phyloP scores from a whole-genome alignment of 2,329 filamentous ascomycete genomes.

The Sclerotinia glacialis region DNA sequence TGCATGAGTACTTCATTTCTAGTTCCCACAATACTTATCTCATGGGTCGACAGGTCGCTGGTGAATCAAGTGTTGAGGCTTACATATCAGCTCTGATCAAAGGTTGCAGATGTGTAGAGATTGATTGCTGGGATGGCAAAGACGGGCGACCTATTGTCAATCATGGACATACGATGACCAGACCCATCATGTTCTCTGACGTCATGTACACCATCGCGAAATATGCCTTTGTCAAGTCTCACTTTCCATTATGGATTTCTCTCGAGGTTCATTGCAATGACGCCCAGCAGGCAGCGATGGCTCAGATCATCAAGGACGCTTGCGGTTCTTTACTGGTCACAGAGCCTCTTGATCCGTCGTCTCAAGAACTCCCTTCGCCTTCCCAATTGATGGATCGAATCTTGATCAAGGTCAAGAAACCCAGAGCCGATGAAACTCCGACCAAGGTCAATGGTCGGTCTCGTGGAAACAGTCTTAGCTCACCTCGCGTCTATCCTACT shows the following conservation, averaged over 20 bases:
- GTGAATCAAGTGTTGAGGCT: slow-evolving; percentile 88
- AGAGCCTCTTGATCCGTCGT: slow-evolving; percentile 67
- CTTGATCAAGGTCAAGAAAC: slow-evolving; percentile 91
- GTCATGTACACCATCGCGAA: slow-evolving; percentile 91
- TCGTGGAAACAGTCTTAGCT: slow-evolving; percentile 71
- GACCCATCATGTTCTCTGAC: slow-evolving; percentile 82
- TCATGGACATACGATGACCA: slow-evolving; percentile 87
- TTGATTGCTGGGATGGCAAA: slow-evolving; percentile 95
- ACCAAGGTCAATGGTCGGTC: slow-evolving; percentile 50
- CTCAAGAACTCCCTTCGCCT: slow-evolving; percentile 73
- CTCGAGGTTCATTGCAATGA: slow-evolving; percentile 91
- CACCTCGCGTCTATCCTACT: slow-evolving; percentile 65
- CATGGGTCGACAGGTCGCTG: slow-evolving; percentile 82
- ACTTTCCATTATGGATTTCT: slow-evolving; percentile 88
- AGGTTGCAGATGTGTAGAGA: slow-evolving; percentile 92
- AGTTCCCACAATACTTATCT: slow-evolving; percentile 99
- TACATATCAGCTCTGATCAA: slow-evolving; percentile 87
- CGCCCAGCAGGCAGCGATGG: slow-evolving; percentile 83
- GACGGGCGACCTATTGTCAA: slow-evolving; percentile 81
- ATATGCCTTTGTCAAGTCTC: slow-evolving; percentile 86
- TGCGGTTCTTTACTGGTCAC: slow-evolving; percentile 79
- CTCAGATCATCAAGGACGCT: slow-evolving; percentile 78
- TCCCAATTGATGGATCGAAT: slow-evolving; percentile 81
- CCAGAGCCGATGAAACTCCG: slow-evolving; percentile 45
- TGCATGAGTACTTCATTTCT: slow-evolving; percentile 97